A percentile compares a stretch with the other conserved stretches of the same genome.
These are phyloP conservation scores for Metschnikowia orientalis DNA, from an alignment of 805 yeast genomes.

Conservation along the genomic window DNA sequence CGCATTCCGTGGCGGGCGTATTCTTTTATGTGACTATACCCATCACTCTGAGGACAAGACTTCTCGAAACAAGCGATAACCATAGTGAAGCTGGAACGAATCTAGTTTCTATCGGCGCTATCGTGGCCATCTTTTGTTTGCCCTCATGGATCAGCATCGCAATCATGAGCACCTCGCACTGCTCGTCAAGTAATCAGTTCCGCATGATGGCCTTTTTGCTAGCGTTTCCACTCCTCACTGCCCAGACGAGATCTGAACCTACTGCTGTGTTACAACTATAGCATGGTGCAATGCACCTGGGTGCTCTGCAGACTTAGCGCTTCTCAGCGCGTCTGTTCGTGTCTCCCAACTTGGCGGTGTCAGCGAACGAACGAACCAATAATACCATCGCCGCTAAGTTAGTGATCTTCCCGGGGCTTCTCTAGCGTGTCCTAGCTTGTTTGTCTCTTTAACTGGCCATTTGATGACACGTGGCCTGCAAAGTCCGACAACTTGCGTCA, in stretches of 20 bases:
- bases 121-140: conserved; percentile 21
- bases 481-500: too few relatives aligned
- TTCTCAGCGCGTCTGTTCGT: conserved; percentile 30
- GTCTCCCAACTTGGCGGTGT: conserved; percentile 46
- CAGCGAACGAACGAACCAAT: conserved; percentile 52
- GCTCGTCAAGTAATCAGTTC: conserved; percentile 53
- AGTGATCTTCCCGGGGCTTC: too few relatives aligned
- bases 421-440: too few relatives aligned
- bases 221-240: conserved; percentile 64
- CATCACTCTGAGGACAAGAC: too few relatives aligned
- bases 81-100: too few relatives aligned
- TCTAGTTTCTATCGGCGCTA: conserved; percentile 1
- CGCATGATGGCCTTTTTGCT: conserved; percentile 47
- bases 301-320: conserved; percentile 20
- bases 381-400: conserved; percentile 38
- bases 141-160: conserved; percentile 50
- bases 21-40: conserved; percentile 52
- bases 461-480: too few relatives aligned
- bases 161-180: conserved; percentile 49
- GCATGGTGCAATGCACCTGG: conserved; percentile 12
- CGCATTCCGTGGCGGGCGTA: conserved; percentile 65
- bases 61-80: too few relatives aligned
- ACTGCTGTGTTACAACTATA: conserved; percentile 32
- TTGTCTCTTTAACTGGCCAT: too few relatives aligned
- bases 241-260: conserved; percentile 59